Evolutionary conservation across 352 stramenopile species (phyloP).

Genomic region (Salisapilia sapeloensis): DNA sequence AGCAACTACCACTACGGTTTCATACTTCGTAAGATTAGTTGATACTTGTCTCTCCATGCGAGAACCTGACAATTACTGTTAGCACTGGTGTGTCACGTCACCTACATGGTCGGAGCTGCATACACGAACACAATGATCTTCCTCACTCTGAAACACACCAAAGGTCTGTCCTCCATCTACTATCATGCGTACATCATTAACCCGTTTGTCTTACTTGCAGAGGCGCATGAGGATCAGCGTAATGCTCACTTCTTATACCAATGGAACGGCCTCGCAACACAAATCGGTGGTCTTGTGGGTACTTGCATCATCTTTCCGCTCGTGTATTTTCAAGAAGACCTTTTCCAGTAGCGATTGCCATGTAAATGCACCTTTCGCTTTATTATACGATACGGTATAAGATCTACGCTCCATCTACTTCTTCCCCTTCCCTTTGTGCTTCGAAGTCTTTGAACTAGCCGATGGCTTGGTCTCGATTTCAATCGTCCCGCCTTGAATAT

Average conservation of each 20-base stretch:
- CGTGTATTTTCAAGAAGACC: conserved; percentile 30
- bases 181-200: background rate
- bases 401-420: too few relatives aligned
- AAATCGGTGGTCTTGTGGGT: conserved; percentile 40
- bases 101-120: conserved; percentile 32
- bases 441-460: too few relatives aligned
- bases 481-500: conserved; percentile 68
- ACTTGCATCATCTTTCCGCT: conserved; percentile 48
- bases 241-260: conserved; percentile 39
- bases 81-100: conserved; percentile 26
- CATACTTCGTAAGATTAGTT: conserved; percentile 20
- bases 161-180: conserved; percentile 7
- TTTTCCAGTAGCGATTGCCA: too few relatives aligned
- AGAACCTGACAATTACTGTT: background rate
- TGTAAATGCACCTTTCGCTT: too few relatives aligned
- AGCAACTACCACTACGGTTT: conserved; percentile 17
- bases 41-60: background rate
- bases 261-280: conserved; percentile 45
- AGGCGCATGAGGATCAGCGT: conserved; percentile 11
- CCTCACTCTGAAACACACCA: conserved; percentile 37
- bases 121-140: conserved; percentile 71
- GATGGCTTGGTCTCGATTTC: conserved; percentile 42
- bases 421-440: too few relatives aligned
- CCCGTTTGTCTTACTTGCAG: background rate
- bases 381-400: too few relatives aligned